A percentile compares a stretch with the other conserved stretches of the same genome.
Evolutionary conservation across 139 green algal genomes (phyloP).

Genomic region (Chlorella sorokiniana): DNA sequence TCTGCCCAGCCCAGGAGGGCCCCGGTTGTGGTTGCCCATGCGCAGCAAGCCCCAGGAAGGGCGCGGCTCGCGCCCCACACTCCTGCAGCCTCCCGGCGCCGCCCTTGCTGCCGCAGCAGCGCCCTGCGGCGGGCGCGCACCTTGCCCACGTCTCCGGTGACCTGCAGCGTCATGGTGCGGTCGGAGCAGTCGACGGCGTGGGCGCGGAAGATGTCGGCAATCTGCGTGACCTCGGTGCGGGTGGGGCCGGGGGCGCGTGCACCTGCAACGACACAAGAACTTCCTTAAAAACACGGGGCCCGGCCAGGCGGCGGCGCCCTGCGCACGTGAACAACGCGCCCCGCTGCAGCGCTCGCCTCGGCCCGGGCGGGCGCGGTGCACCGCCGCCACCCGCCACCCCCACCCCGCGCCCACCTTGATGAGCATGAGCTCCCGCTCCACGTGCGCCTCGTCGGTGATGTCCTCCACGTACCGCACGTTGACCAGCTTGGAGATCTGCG

Average conservation of each 20-base stretch:
- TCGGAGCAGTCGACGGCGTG: constrained; percentile 87
- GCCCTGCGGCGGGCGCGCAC: constrained; percentile 32
- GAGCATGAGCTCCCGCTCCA: constrained; percentile 94
- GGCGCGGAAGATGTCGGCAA: constrained; percentile 92
- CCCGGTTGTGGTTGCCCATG: too few relatives aligned
- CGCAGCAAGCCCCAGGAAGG: too few relatives aligned
- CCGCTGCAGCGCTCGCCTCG: too few relatives aligned
- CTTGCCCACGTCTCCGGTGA: constrained; percentile 94
- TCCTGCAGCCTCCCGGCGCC: too few relatives aligned
- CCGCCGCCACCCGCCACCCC: constrained; percentile 43
- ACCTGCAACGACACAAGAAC: constrained; percentile 18
- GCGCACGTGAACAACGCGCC: too few relatives aligned
- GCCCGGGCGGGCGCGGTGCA: too few relatives aligned
- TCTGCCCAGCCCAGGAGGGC: too few relatives aligned
- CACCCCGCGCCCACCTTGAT: constrained; percentile 76
- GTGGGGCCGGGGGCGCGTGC: constrained; percentile 58
- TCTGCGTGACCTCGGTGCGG: constrained; percentile 89
- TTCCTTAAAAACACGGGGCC: neutral
- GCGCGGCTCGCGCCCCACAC: too few relatives aligned
- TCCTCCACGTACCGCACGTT: constrained; percentile 97
- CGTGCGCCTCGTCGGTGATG: constrained; percentile 69
- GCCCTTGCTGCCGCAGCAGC: too few relatives aligned
- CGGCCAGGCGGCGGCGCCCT: too few relatives aligned
- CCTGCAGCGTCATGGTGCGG: constrained; percentile 64
- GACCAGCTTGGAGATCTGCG: constrained; percentile 85